A percentile compares a stretch with the other conserved stretches of the same genome.
phyloP scores from a whole-genome alignment of 2,329 filamentous ascomycete species.

The Fusarium continuum region DNA sequence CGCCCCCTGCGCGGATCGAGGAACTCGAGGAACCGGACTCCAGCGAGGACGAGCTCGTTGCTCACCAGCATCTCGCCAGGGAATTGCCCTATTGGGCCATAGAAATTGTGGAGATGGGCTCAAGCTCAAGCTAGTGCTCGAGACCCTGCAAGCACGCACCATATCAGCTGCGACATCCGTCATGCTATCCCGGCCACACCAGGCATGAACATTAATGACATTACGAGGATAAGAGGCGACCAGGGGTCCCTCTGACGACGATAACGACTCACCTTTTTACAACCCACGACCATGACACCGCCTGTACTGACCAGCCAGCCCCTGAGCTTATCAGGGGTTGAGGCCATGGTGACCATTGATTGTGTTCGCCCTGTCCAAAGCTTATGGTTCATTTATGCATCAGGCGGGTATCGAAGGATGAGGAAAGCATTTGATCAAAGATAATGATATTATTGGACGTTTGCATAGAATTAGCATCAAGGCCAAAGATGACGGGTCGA shows the following conservation, averaged over 20 bases:
- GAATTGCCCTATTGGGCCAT: slow-evolving; percentile 61
- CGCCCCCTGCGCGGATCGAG: slow-evolving; percentile 60
- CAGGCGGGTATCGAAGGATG: slow-evolving; percentile 6
- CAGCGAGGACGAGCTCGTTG: slow-evolving; percentile 55
- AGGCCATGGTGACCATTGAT: slow-evolving; percentile 23
- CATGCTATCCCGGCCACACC: slow-evolving; percentile 27
- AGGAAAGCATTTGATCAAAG: slow-evolving; percentile 34
- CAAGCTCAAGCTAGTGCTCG: slow-evolving; percentile 39
- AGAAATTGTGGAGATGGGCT: slow-evolving; percentile 62
- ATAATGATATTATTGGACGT: slow-evolving; percentile 38
- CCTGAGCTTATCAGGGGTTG: slow-evolving; percentile 21
- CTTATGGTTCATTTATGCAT: slow-evolving; percentile 15
- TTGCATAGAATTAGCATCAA: slow-evolving; percentile 41
- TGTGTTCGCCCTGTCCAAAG: slow-evolving; percentile 1
- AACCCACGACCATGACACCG: slow-evolving; percentile 36
- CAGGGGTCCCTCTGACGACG: slow-evolving; percentile 40
- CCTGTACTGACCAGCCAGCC: slow-evolving; percentile 28
- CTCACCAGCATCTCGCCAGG: slow-evolving; percentile 55
- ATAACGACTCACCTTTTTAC: slow-evolving; percentile 39
- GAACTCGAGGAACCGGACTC: slow-evolving; percentile 64
- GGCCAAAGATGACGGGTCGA: slow-evolving; percentile 22
- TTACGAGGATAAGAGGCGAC: slow-evolving; percentile 39
- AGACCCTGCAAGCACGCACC: slow-evolving; percentile 10
- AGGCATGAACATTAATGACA: slow-evolving; percentile 42
- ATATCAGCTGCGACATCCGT: slow-evolving; percentile 28